Conservation (phyloP, 73 alveolate genomes). For the Paramecium bursaria region DNA sequence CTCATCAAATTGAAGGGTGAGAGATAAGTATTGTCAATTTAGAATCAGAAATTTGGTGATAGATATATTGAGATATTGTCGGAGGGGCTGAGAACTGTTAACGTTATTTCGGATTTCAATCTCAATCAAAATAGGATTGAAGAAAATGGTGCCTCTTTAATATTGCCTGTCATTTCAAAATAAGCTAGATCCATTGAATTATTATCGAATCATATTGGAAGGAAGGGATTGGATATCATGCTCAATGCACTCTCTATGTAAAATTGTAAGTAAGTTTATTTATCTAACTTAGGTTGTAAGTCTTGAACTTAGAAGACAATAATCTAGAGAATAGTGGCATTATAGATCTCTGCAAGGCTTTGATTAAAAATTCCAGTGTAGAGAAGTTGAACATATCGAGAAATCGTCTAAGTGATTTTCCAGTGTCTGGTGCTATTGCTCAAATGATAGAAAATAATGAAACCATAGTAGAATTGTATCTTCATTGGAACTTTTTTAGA, state of each 20-base stretch:
- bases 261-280: background rate
- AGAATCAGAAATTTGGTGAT: slow-evolving; percentile 62
- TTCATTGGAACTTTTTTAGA: slow-evolving; percentile 57
- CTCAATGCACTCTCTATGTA: background rate
- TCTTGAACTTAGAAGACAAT: slow-evolving; percentile 56
- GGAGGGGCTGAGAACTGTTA: slow-evolving; percentile 18
- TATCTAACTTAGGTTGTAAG: background rate
- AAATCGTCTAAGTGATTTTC: slow-evolving; percentile 21
- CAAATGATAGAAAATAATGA: slow-evolving; percentile 37
- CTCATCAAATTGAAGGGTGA: slow-evolving; percentile 27
- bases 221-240: background rate
- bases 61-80: slow-evolving; percentile 58
- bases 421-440: background rate
- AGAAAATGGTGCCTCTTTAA: slow-evolving; percentile 17
- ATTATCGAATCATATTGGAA: slow-evolving; percentile 4
- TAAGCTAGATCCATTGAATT: slow-evolving; percentile 56
- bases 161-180: slow-evolving; percentile 41
- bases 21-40: background rate
- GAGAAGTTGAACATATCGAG: slow-evolving; percentile 38
- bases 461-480: slow-evolving; percentile 51
- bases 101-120: slow-evolving; percentile 39
- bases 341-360: slow-evolving; percentile 16
- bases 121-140: slow-evolving; percentile 39
- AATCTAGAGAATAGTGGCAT: slow-evolving; percentile 32
- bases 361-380: slow-evolving; percentile 27